phyloP scores from a whole-genome alignment of 2,329 filamentous ascomycete species.

The Fusarium coicis region DNA sequence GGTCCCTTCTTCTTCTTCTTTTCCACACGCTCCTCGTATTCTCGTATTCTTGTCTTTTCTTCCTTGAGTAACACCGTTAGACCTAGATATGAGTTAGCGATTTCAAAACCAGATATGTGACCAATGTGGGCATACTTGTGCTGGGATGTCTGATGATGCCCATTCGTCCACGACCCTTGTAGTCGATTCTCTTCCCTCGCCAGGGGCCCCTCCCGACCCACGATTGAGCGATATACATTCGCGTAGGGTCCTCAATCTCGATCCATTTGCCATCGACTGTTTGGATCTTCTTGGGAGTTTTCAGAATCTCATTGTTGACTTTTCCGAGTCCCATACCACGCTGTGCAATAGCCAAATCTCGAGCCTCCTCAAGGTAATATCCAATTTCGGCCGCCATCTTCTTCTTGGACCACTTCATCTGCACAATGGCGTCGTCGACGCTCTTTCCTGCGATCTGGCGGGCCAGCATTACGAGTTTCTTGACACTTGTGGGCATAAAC shows the following conservation, averaged over 20 bases:
- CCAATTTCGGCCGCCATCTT: slow-evolving; percentile 84
- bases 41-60: slow-evolving; percentile 86
- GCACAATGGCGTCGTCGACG: slow-evolving; percentile 90
- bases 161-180: slow-evolving; percentile 79
- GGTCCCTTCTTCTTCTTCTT: slow-evolving; percentile 80
- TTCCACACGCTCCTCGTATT: slow-evolving; percentile 79
- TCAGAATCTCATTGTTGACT: slow-evolving; percentile 53
- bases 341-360: slow-evolving; percentile 81
- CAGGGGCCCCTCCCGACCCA: slow-evolving; percentile 86
- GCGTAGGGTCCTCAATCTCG: slow-evolving; percentile 77
- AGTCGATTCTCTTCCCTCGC: slow-evolving; percentile 68
- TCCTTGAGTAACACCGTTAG: slow-evolving; percentile 90
- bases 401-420: slow-evolving; percentile 97
- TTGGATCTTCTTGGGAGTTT: slow-evolving; percentile 65
- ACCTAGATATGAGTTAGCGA: slow-evolving; percentile 57
- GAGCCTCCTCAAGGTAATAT: slow-evolving; percentile 82
- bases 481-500: slow-evolving; percentile 83
- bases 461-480: slow-evolving; percentile 89
- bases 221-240: slow-evolving; percentile 89
- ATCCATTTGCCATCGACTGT: slow-evolving; percentile 81
- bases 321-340: slow-evolving; percentile 84
- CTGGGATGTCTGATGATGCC: slow-evolving; percentile 76
- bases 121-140: slow-evolving; percentile 70
- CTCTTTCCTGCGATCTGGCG: slow-evolving; percentile 92
- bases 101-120: not conserved